phyloP scores from a whole-genome alignment of 495 filamentous ascomycete genomes.

The Lasiosphaeris hirsuta region DNA sequence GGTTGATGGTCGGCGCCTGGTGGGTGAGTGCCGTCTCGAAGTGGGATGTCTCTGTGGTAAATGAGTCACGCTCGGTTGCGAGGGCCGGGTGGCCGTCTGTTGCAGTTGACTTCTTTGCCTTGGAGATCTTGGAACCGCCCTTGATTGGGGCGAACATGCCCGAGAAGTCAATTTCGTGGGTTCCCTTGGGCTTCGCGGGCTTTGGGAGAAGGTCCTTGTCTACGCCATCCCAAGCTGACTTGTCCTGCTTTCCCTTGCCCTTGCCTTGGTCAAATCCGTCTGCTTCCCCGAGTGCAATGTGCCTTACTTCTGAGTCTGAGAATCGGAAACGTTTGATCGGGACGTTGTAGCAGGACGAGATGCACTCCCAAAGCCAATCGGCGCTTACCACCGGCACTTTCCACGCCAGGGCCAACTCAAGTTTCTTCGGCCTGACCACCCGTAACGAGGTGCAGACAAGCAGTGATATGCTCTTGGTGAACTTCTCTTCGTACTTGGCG shows the following conservation, averaged over 20 bases:
- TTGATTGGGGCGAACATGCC: conserved; percentile 9
- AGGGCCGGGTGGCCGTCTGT: not conserved
- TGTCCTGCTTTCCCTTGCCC: conserved; percentile 3
- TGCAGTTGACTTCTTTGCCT: not conserved
- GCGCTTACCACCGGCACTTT: conserved; percentile 72
- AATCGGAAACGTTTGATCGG: conserved; percentile 39
- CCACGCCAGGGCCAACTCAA: conserved; percentile 68
- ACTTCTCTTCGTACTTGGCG: conserved; percentile 70
- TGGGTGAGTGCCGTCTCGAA: conserved; percentile 40
- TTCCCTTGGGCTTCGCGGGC: conserved; percentile 13
- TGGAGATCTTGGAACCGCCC: not conserved
- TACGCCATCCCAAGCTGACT: not conserved
- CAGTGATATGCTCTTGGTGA: conserved; percentile 63
- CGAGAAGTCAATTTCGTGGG: conserved; percentile 18
- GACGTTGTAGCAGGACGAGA: conserved; percentile 43
- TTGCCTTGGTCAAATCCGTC: conserved; percentile 2
- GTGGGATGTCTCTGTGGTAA: conserved; percentile 19
- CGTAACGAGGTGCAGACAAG: conserved; percentile 60
- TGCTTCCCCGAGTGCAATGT: not conserved
- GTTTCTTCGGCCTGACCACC: conserved; percentile 66
- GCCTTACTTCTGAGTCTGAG: conserved; percentile 19
- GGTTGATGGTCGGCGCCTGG: conserved; percentile 18
- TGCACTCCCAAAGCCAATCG: conserved; percentile 81
- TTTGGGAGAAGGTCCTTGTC: conserved; percentile 26
- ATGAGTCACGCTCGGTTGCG: not conserved